Conservation (phyloP, 2,329 filamentous ascomycete genomes). For the Westerdykella ornata region DNA sequence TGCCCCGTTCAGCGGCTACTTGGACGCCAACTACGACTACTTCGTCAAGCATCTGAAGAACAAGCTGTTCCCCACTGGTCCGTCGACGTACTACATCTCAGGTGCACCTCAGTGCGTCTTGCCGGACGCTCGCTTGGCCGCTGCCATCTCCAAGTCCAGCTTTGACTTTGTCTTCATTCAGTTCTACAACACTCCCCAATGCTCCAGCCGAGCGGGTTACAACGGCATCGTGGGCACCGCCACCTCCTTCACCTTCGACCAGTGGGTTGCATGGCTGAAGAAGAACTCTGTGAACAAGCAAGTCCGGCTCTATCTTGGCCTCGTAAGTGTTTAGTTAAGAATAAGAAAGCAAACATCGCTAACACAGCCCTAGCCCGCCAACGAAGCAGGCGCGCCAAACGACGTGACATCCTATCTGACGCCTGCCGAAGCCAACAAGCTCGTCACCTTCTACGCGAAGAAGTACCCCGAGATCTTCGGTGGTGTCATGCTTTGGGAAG, state of each 20-base stretch:
- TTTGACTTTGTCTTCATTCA: constrained; percentile 53
- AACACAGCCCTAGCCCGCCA: constrained; percentile 13
- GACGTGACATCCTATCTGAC: constrained; percentile 42
- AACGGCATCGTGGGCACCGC: constrained; percentile 18
- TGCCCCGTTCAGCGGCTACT: constrained; percentile 24
- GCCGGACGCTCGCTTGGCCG: constrained; percentile 43
- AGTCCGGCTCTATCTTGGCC: constrained; percentile 50
- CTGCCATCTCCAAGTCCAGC: constrained; percentile 39
- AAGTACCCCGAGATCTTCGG: constrained; percentile 44
- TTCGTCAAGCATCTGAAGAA: constrained; percentile 46
- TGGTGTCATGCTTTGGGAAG: constrained; percentile 56
- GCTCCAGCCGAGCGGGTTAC: constrained; percentile 44
- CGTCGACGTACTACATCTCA: constrained; percentile 45
- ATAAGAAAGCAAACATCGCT: neutral
- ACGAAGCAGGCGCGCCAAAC: constrained; percentile 14
- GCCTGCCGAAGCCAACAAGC: constrained; percentile 40
- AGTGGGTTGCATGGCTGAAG: constrained; percentile 39
- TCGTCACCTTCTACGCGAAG: constrained; percentile 37
- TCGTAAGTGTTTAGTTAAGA: constrained; percentile 20
- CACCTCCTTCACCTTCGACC: constrained; percentile 42
- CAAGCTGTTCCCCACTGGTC: constrained; percentile 33
- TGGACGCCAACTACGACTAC: constrained; percentile 40
- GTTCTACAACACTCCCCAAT: constrained; percentile 50
- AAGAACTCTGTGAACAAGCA: constrained; percentile 33
- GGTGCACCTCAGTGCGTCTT: constrained; percentile 49